These are phyloP conservation scores for Phylloboletellus chloephorus DNA, from an alignment of 1,284 basidiomycete genomes.

Conservation along the genomic window DNA sequence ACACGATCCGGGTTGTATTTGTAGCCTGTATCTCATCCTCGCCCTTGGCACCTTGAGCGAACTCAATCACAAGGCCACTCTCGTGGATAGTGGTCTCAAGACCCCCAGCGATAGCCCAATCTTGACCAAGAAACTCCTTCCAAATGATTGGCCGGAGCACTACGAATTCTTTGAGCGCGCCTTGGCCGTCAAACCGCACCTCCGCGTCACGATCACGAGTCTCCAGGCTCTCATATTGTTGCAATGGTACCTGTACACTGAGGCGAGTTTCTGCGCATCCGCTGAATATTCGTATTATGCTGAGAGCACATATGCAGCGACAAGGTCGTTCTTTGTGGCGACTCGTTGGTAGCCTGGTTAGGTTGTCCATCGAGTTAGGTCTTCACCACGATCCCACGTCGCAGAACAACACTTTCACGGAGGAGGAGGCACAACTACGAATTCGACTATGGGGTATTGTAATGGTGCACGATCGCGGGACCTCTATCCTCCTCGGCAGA, in stretches of 20 bases:
- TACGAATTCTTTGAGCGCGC: slow-evolving; percentile 78
- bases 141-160: slow-evolving; percentile 69
- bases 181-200: slow-evolving; percentile 67
- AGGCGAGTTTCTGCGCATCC: slow-evolving; percentile 44
- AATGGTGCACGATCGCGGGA: slow-evolving; percentile 77
- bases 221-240: slow-evolving; percentile 74
- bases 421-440: slow-evolving; percentile 68
- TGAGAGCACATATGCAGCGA: slow-evolving; percentile 42
- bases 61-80: slow-evolving; percentile 59
- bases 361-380: slow-evolving; percentile 73
- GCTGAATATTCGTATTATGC: not conserved
- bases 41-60: slow-evolving; percentile 78
- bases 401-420: slow-evolving; percentile 60
- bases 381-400: slow-evolving; percentile 75
- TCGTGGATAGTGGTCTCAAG: slow-evolving; percentile 29
- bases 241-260: slow-evolving; percentile 83
- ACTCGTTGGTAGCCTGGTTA: slow-evolving; percentile 73
- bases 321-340: slow-evolving; percentile 81
- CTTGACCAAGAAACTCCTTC: slow-evolving; percentile 55
- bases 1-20: slow-evolving; percentile 71
- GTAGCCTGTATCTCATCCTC: slow-evolving; percentile 67
- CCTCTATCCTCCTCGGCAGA: slow-evolving; percentile 77
- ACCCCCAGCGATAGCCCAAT: slow-evolving; percentile 30
- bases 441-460: slow-evolving; percentile 78
- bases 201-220: slow-evolving; percentile 73